These are phyloP conservation scores for Trifolium pratense DNA, from an alignment of 306 rosid species.

Conservation along the genomic window DNA sequence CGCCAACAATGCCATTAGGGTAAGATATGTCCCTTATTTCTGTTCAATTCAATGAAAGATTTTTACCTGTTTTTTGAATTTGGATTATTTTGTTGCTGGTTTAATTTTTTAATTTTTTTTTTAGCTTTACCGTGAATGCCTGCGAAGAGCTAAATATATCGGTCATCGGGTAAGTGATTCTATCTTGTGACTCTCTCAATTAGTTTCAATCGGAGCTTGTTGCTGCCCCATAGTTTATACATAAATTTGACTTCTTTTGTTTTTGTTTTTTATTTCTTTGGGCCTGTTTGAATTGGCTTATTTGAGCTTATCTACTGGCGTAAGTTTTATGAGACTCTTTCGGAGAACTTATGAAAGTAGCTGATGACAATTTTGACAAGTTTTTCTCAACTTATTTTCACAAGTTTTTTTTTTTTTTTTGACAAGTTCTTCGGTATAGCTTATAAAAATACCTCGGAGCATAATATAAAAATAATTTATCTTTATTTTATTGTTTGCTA, in stretches of 20 bases:
- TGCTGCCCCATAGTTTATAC: conserved; percentile 13
- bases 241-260: neutral
- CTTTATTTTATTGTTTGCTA: too few species aligned
- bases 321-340: too few species aligned
- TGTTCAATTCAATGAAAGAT: conserved; percentile 10
- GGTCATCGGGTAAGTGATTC: conserved; percentile 70
- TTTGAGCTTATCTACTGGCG: neutral
- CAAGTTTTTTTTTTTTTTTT: neutral
- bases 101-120: neutral
- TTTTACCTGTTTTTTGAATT: neutral
- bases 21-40: conserved; percentile 36
- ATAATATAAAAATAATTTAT: too few species aligned
- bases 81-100: neutral
- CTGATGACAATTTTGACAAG: too few species aligned
- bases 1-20: conserved; percentile 89
- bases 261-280: conserved; percentile 1
- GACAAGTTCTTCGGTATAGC: neutral
- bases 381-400: too few species aligned
- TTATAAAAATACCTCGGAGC: too few species aligned
- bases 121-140: conserved; percentile 93
- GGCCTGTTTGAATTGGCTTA: neutral
- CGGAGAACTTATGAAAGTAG: neutral
- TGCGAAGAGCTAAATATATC: conserved; percentile 85
- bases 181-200: neutral
- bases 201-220: conserved; percentile 1